These are phyloP conservation scores for Amaranthus hypochondriacus DNA, from an alignment of 148 eudicot genomes.

Conservation along the genomic window DNA sequence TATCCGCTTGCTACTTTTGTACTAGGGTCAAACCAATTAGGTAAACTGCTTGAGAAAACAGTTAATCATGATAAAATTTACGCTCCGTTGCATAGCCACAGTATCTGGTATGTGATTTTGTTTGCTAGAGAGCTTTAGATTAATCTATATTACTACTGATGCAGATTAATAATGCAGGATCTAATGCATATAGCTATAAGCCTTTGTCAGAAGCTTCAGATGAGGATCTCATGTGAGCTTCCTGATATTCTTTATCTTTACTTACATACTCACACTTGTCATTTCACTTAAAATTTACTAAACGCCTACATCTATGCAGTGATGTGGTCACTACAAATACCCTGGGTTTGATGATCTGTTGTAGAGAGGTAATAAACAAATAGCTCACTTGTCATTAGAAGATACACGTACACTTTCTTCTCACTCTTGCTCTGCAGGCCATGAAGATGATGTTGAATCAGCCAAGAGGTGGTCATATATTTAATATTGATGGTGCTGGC, in stretches of 20 bases:
- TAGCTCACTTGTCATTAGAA: neutral
- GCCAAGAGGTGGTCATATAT: constrained; percentile 85
- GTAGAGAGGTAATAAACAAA: constrained; percentile 69
- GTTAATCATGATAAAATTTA: neutral
- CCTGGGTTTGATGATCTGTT: constrained; percentile 97
- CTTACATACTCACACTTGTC: constrained; percentile 1
- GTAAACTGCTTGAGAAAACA: neutral
- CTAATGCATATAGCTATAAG: constrained; percentile 94
- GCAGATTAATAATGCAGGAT: constrained; percentile 99
- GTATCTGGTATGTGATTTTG: neutral
- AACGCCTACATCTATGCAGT: constrained; percentile 38
- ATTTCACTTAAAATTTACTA: constrained; percentile 1
- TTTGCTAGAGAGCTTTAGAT: constrained; percentile 16
- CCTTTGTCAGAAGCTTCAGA: constrained; percentile 95
- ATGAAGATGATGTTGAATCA: constrained; percentile 88
- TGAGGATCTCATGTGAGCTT: constrained; percentile 82
- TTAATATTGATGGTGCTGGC: constrained; percentile 97
- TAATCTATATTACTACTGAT: constrained; percentile 35
- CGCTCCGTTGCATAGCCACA: neutral
- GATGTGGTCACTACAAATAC: constrained; percentile 96
- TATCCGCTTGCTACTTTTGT: neutral
- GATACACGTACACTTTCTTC: constrained; percentile 4
- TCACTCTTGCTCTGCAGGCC: constrained; percentile 43
- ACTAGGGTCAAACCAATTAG: neutral
- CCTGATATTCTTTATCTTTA: neutral